Evolutionary conservation across 768 basidiomycete genomes (phyloP), one percentile per base, ranked within the genome.

Genomic region (Boletus edulis): DNA sequence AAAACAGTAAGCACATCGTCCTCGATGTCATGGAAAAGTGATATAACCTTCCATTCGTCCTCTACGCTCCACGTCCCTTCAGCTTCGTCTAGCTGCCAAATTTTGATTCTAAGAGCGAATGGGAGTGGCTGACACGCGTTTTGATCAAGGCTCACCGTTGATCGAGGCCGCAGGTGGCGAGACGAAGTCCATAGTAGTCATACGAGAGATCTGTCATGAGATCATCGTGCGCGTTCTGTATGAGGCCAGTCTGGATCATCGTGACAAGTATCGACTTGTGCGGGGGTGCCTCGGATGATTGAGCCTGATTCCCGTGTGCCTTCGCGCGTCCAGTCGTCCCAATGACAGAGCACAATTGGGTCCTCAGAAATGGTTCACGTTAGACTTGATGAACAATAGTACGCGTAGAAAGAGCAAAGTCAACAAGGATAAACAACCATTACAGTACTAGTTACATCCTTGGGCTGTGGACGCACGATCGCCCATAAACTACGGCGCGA

Each of bases 1-100:
- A 46, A 55, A 35, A 45, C 1, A 14, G 27, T 59, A 31, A 55
- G 51, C 22, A 39, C 37, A 32, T 41, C 41, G 31, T 17, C 18
- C 35, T 32, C 37, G 12, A 39, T 37, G 27, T 20, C 11, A n/a
- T 35, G 15, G 17, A 38, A 18, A 50, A 39, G 10, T 40, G n/a
- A 56, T 52, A 46, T n/a, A 51, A 89, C 93, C 78, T 94, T 95
- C 94, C 94, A 97, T 63, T 95, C 93, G 52, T 91, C 87, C 64
- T 92, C 87, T 2, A 85, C 78, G 35, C 72, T 80, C 93, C 94
- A 94, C 5, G 76, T 78, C 7, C 89, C 89, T 37, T 78, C 85
- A 3, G 63, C 68, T 62, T 92, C 88, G 57, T 94, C 87, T 31
- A 91, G 64, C 37, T 80, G 78, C 91, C 94, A 96, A 13, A 94